Evolutionary conservation across 169 alveolate species (phyloP).

Genomic region (Eimeria falciformis): DNA sequence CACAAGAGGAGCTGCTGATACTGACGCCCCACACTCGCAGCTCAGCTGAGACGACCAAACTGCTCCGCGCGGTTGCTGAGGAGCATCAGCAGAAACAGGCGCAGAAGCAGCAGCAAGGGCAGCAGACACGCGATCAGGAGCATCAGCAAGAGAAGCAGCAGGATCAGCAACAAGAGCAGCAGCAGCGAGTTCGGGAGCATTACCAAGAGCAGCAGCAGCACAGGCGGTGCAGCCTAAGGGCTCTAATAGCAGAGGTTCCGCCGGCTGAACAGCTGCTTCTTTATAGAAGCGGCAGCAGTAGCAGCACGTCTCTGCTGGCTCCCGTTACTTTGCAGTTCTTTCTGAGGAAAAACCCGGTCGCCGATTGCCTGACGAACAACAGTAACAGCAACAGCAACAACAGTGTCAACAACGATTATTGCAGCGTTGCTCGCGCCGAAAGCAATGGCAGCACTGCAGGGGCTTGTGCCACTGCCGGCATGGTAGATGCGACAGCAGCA

Average conservation of each 20-base stretch:
- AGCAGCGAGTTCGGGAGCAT: no score
- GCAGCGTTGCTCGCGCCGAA: background rate
- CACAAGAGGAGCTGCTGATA: slow-evolving; percentile 50
- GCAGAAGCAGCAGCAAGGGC: background rate
- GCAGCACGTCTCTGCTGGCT: slow-evolving; percentile 13
- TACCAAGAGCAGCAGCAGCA: no score
- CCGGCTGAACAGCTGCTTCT: background rate
- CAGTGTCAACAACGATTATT: background rate
- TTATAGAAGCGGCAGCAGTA: background rate
- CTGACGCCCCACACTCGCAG: slow-evolving; percentile 55
- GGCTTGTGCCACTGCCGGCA: background rate
- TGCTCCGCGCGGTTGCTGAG: slow-evolving; percentile 34
- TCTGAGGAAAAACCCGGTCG: slow-evolving; percentile 17
- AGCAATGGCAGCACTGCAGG: background rate
- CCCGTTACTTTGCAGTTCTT: background rate
- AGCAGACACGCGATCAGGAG: background rate
- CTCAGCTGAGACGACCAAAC: background rate
- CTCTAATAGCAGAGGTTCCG: background rate
- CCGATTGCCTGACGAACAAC: background rate
- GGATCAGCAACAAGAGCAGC: background rate
- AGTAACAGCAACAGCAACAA: background rate
- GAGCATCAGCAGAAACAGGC: slow-evolving; percentile 12
- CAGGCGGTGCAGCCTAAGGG: background rate
- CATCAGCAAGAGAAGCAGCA: background rate
- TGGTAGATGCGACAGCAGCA: no score